Evolutionary conservation across 108 stramenopile species (phyloP), one percentile per base, ranked within the genome.

Genomic region (Fragilariopsis cylindrus): DNA sequence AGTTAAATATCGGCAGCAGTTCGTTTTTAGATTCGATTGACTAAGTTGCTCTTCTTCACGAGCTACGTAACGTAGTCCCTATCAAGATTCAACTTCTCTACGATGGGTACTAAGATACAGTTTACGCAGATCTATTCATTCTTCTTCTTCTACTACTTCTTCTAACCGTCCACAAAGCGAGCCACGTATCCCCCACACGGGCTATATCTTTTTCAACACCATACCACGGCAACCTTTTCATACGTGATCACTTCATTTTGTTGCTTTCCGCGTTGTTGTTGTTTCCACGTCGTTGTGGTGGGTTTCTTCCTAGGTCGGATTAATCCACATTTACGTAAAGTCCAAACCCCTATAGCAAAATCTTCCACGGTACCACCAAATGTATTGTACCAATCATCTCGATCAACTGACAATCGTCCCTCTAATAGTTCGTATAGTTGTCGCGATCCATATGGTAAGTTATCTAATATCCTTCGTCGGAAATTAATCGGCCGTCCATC

Each of bases 271-370:
- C 62, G 62, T 40, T 63, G 7, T n/a, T 57, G 7, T 19, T 15
- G 7, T 18, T 18, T 9, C 18, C n/a, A 7, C 6, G 4, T 30
- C 4, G 60, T 62, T 13, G 48, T 40, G 19, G 42, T 43, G 4
- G 49, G 63, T 48, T 54, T 71, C 4, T 19, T 13, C 48, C 64
- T 76, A n/a, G 50, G 50, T 56, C 69, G 78, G 5, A 79, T 56
- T 52, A 79, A 56, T 49, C 78, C 78, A 5, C 42, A 46, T 21
- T 62, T 12, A 7, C 42, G 62, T 50, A 79, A 60, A 6, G 65
- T 73, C 78, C 78, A 79, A 5, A 79, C 66, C 5, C 78, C 78
- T n/a, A 73, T 60, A 30, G 52, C 47, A 62, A 79, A 79, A 30
- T 79, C 78, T 19, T 71, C 52, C 0, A 40, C 7, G 3, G 57